A percentile compares a stretch with the other conserved stretches of the same genome.
phyloP scores from a whole-genome alignment of 768 basidiomycete genomes.

The Collybia mongolica region DNA sequence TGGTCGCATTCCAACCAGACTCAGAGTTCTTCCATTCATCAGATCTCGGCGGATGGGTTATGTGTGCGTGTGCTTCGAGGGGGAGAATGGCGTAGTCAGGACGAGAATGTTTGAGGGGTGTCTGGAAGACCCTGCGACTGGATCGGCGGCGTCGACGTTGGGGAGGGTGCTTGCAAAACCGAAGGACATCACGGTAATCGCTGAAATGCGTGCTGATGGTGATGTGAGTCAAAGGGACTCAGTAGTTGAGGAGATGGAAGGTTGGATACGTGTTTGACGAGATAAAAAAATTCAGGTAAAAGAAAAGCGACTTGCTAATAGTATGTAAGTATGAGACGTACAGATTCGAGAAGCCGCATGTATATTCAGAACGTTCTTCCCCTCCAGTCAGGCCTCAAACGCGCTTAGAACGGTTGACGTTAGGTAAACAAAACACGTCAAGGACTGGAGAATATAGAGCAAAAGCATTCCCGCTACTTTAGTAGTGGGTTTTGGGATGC shows the following conservation, averaged over 20 bases:
- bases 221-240: conserved; percentile 28
- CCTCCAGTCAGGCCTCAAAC: no score
- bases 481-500: no score
- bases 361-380: no score
- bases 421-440: no score
- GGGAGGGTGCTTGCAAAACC: conserved; percentile 35
- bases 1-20: conserved; percentile 28
- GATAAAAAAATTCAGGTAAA: no score
- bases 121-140: conserved; percentile 45
- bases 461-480: no score
- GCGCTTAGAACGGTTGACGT: no score
- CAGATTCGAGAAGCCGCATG: no score
- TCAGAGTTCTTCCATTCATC: conserved; percentile 22
- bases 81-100: conserved; percentile 30
- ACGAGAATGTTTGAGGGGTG: conserved; percentile 40
- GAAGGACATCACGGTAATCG: conserved; percentile 38
- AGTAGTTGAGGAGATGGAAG: conserved; percentile 41
- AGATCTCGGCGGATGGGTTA: conserved; percentile 36
- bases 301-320: no score
- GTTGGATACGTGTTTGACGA: conserved; percentile 14
- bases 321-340: no score
- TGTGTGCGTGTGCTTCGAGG: conserved; percentile 34
- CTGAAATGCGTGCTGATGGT: conserved; percentile 27
- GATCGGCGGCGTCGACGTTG: conserved; percentile 43
- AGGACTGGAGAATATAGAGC: no score